Conservation (phyloP, 2,329 filamentous ascomycete genomes). For the Microsporum ferrugineum region DNA sequence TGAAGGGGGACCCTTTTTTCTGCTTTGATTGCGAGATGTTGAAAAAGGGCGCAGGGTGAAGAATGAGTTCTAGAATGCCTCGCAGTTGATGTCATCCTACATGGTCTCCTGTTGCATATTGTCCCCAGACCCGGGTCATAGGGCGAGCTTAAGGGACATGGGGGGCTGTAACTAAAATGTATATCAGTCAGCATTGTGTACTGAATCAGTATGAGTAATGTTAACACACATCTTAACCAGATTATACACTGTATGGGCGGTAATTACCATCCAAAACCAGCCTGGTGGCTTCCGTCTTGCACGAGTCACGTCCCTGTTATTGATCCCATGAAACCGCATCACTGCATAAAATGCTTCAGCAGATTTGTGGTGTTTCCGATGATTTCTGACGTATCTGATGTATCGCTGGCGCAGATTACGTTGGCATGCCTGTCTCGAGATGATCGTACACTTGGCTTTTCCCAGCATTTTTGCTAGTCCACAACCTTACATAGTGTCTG, state of each 20-base stretch:
- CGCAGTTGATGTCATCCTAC: slow-evolving; percentile 2
- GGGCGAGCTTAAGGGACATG: not conserved
- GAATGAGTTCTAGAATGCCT: slow-evolving; percentile 3
- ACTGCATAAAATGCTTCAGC: not conserved
- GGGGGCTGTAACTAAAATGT: not conserved
- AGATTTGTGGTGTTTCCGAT: not conserved
- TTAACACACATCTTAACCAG: not conserved
- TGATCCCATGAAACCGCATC: not conserved
- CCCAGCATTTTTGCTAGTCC: not conserved
- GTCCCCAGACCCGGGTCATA: not conserved
- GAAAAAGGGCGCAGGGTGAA: not conserved
- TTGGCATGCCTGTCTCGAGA: not conserved
- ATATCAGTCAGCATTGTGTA: not conserved
- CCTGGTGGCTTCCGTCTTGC: not conserved
- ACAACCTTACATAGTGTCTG: not conserved
- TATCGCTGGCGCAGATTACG: not conserved
- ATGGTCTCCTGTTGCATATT: not conserved
- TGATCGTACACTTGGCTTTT: slow-evolving; percentile 1
- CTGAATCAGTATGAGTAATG: not conserved
- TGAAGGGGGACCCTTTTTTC: not conserved
- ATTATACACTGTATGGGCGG: not conserved
- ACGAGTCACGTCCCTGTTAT: not conserved
- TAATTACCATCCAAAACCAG: not conserved
- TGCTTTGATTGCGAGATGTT: not conserved
- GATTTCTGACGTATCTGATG: not conserved